phyloP scores from a whole-genome alignment of 2,329 filamentous ascomycete genomes.

The Trichoderma arundinaceum region DNA sequence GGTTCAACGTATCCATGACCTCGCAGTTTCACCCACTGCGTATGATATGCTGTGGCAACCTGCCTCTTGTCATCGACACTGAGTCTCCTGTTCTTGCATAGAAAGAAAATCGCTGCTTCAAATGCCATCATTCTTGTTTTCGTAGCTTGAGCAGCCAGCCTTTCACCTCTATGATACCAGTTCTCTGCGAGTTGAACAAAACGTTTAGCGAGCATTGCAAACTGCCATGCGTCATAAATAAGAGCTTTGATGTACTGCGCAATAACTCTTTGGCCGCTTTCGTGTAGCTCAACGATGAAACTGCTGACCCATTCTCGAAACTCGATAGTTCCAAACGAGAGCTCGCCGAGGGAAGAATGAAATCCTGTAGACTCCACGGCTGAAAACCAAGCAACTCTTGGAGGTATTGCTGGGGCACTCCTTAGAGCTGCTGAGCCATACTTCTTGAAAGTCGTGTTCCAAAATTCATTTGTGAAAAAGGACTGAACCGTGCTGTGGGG shows the following conservation, averaged over 20 bases:
- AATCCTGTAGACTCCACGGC: not conserved
- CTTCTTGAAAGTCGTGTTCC: conserved; percentile 37
- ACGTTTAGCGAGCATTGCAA: conserved; percentile 32
- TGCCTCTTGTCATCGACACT: not conserved
- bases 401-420: conserved; percentile 32
- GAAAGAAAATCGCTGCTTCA: conserved; percentile 5
- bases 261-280: conserved; percentile 25
- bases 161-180: conserved; percentile 22
- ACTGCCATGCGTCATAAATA: conserved; percentile 33
- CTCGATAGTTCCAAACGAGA: not conserved
- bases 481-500: conserved; percentile 32
- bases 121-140: not conserved
- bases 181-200: conserved; percentile 28
- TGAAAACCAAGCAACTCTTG: conserved; percentile 34
- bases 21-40: not conserved
- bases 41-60: not conserved
- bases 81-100: not conserved
- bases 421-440: conserved; percentile 38
- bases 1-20: not conserved
- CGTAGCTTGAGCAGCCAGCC: not conserved
- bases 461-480: conserved; percentile 39
- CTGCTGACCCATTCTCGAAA: conserved; percentile 12
- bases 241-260: conserved; percentile 34
- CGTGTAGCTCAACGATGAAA: not conserved
- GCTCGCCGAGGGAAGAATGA: not conserved